Base-by-base conservation (phyloP, 768 basidiomycete genomes). In the Macrocybe gigantea region DNA sequence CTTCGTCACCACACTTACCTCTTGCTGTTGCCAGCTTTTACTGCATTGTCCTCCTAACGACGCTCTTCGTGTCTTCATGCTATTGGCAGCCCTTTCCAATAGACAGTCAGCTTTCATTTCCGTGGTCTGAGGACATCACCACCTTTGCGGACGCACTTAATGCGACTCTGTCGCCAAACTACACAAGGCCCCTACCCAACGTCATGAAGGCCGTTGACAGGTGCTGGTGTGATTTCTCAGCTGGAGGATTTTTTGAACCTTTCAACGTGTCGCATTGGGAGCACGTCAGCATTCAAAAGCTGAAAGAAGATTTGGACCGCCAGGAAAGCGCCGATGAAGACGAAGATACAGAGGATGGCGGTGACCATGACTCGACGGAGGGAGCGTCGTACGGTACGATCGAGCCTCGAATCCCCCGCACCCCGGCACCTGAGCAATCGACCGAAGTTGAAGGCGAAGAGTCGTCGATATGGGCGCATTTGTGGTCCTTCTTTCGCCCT, bases 21-120 rank as follows among this genome's bases (percentile, higher is more conserved):
- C 40, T 61, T 34, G 31, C 31, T 37, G 6, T 48, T 5, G 40
- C 1, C 49, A 93, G 90, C 58, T 89, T 91, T 62, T 93, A 93
- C 62, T 93, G 90, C 72, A 84, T 93, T 47, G 73, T 89, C 15
- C 75, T 93, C 14, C 79, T 93, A 10, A 75, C 80, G 0, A 85
- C 89, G n/a, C 75, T 92, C 42, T 92, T 90, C 62, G 72, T 89
- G 51, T 87, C 90, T 11, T 87, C 90, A 12, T 93, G 90, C 62
- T 91, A 91, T 65, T 92, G 90, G 90, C 86, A 88, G 52, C 87
- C 91, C 31, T 79, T 89, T 48, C 78, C 83, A 15, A 63, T 82
- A 41, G 77, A 82, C 51, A 79, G 75, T 29, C 70, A 75, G 0
- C 79, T 91, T 49, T 75, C 79, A 9, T 62, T 59, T 12, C 83